Evolutionary conservation across 2,329 filamentous ascomycete species (phyloP).

Genomic region (Neofusicoccum sp.): DNA sequence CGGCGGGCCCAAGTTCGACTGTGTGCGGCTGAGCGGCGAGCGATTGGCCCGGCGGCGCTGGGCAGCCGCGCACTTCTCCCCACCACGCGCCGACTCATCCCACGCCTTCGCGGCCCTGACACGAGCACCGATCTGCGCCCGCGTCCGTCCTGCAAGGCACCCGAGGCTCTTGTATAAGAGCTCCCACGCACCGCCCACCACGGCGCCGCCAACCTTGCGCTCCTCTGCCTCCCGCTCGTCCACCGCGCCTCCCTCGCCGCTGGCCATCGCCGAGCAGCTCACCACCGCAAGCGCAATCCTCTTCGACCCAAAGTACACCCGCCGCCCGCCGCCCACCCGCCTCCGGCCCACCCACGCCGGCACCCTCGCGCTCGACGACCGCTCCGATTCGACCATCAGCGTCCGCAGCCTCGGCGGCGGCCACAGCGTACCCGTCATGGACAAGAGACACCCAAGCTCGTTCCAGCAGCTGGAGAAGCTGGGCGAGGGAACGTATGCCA

Average conservation of each 20-base stretch:
- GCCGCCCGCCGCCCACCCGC: conserved; percentile 44
- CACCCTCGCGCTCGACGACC: conserved; percentile 45
- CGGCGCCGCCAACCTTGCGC: conserved; percentile 20
- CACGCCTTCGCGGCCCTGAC: conserved; percentile 9
- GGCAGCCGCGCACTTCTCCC: conserved; percentile 13
- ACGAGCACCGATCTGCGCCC: conserved; percentile 16
- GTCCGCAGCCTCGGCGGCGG: conserved; percentile 48
- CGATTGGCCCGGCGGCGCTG: conserved; percentile 10
- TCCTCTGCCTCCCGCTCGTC: conserved; percentile 24
- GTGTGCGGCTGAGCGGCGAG: conserved; percentile 2
- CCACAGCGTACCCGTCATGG: conserved; percentile 60
- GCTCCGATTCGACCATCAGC: conserved; percentile 53
- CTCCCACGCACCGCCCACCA: conserved; percentile 12
- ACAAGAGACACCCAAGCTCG: conserved; percentile 91
- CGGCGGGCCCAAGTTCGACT: no score
- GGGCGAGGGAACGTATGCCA: conserved; percentile 97
- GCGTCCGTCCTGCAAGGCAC: not conserved
- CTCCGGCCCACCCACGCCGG: conserved; percentile 50
- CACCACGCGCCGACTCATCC: conserved; percentile 16
- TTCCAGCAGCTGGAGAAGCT: conserved; percentile 99
- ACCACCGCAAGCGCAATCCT: conserved; percentile 51
- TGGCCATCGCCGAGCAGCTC: conserved; percentile 46
- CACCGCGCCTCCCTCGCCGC: conserved; percentile 30
- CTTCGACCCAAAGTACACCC: conserved; percentile 50
- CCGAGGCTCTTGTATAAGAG: conserved; percentile 15